Conservation (phyloP, 441 rosid genomes). For the Adansonia madagascariensis region DNA sequence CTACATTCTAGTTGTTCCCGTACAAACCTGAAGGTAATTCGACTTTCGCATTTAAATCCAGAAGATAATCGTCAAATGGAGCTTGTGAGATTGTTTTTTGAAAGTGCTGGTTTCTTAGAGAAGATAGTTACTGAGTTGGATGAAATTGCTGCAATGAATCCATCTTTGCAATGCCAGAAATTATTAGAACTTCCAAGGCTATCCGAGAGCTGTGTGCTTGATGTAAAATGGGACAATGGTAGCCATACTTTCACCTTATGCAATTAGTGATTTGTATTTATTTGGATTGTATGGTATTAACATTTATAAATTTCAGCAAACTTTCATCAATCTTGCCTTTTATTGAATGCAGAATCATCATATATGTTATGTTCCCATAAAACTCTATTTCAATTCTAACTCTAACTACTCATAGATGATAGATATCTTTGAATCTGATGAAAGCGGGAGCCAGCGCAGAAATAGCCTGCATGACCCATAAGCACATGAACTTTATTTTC, state of each 20-base stretch:
- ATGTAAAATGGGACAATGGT: not conserved
- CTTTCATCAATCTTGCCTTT: not conserved
- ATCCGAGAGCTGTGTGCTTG: not conserved
- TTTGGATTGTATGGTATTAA: too few species aligned
- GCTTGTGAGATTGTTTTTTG: not conserved
- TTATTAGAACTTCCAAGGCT: not conserved
- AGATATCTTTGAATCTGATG: not conserved
- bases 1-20: not conserved
- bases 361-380: not conserved
- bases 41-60: not conserved
- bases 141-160: not conserved
- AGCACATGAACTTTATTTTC: slow-evolving; percentile 26
- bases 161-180: not conserved
- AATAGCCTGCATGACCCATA: slow-evolving; percentile 30
- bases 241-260: not conserved
- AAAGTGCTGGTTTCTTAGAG: not conserved
- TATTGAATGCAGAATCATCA: not conserved
- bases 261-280: not conserved
- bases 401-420: not conserved
- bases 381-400: not conserved
- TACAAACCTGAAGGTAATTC: not conserved
- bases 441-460: not conserved
- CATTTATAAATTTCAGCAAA: not conserved
- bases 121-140: not conserved
- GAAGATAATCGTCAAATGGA: not conserved